phyloP scores from a whole-genome alignment of 768 basidiomycete species.

The Amanita muscaria region DNA sequence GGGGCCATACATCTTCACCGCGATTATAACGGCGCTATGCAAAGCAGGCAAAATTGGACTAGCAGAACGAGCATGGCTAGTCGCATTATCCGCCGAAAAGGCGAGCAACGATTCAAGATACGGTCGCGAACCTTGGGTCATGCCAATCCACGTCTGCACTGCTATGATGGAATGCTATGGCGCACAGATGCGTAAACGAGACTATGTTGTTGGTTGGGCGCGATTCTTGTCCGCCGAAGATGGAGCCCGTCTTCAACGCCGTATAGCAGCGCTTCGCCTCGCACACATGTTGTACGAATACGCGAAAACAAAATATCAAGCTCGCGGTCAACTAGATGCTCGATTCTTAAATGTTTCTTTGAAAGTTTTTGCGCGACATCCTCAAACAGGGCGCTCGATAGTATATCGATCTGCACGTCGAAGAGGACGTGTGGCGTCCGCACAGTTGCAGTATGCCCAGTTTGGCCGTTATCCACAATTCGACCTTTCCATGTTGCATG shows the following conservation, averaged over 20 bases:
- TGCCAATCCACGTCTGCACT: constrained; percentile 63
- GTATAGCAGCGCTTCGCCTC: background rate
- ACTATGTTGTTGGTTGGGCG: constrained; percentile 3
- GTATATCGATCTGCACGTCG: background rate
- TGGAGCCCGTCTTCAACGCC: background rate
- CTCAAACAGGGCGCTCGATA: constrained; percentile 7
- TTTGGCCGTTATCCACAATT: constrained; percentile 17
- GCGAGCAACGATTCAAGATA: constrained; percentile 35
- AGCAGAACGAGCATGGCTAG: constrained; percentile 56
- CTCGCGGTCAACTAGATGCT: constrained; percentile 42
- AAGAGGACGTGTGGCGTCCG: background rate
- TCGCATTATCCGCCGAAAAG: constrained; percentile 51
- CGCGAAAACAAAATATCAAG: constrained; percentile 8
- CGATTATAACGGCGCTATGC: constrained; percentile 49
- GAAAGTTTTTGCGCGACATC: constrained; percentile 26
- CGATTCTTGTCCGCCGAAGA: background rate
- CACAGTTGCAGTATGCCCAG: constrained; percentile 11
- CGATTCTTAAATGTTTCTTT: constrained; percentile 62
- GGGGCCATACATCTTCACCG: constrained; percentile 54
- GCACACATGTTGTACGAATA: constrained; percentile 6
- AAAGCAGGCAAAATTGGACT: constrained; percentile 46
- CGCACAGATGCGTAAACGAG: constrained; percentile 10
- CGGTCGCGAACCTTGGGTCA: constrained; percentile 44
- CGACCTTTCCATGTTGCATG: constrained; percentile 27
- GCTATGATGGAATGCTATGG: constrained; percentile 42